phyloP scores from a whole-genome alignment of 2,329 filamentous ascomycete species.

The Microsporum ferrugineum region DNA sequence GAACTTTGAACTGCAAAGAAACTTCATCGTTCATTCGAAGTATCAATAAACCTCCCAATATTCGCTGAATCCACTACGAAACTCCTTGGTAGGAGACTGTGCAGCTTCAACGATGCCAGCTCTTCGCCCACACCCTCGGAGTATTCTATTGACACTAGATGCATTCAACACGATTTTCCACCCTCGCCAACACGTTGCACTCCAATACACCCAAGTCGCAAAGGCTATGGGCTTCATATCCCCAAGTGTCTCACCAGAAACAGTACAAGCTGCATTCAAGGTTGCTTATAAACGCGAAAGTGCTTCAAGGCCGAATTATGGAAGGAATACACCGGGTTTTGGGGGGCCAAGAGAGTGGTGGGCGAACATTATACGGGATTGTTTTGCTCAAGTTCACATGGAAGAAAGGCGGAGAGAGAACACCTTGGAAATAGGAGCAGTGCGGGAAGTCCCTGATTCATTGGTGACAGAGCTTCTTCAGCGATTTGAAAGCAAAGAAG shows the following conservation, averaged over 20 bases:
- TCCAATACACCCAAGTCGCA: constrained; percentile 32
- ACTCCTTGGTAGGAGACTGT: background rate
- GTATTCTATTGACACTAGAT: constrained; percentile 35
- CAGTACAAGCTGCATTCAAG: constrained; percentile 19
- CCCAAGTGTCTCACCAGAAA: constrained; percentile 17
- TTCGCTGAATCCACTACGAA: too few species aligned
- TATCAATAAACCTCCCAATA: too few species aligned
- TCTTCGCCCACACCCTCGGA: background rate
- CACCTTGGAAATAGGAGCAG: background rate
- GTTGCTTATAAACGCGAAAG: constrained; percentile 28
- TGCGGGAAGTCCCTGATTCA: constrained; percentile 22
- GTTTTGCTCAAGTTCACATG: constrained; percentile 24
- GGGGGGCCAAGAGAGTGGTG: constrained; percentile 35
- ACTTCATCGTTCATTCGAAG: too few species aligned
- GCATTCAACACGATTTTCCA: constrained; percentile 37
- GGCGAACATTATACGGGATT: constrained; percentile 31
- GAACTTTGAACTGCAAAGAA: too few species aligned
- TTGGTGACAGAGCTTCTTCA: constrained; percentile 27
- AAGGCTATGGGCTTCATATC: constrained; percentile 26
- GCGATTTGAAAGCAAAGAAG: constrained; percentile 30
- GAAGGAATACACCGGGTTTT: constrained; percentile 27
- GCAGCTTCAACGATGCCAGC: background rate
- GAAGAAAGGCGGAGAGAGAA: constrained; percentile 11
- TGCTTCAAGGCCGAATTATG: constrained; percentile 33
- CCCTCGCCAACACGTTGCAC: constrained; percentile 29